A percentile compares a stretch with the other conserved stretches of the same genome.
Evolutionary conservation across 306 rosid species (phyloP).

Genomic region (Cucumis sativus): Cucumber_9930_V3 NC_026660.2:621001-621500

Average conservation of each 20-base stretch:
- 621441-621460: conserved; percentile 33
- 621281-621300: conserved; percentile 34
- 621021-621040: neutral
- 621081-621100: neutral
- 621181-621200: conserved; percentile 47
- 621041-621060: neutral
- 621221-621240: conserved; percentile 28
- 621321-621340: conserved; percentile 32
- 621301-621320: conserved; percentile 37
- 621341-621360: conserved; percentile 28
- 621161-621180: conserved; percentile 15
- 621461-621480: conserved; percentile 40
- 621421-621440: conserved; percentile 34
- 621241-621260: conserved; percentile 35
- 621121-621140: neutral
- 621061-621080: neutral
- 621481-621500: conserved; percentile 33
- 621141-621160: neutral
- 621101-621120: neutral
- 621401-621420: conserved; percentile 42
- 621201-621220: conserved; percentile 30
- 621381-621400: conserved; percentile 41
- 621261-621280: conserved; percentile 22
- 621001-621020: neutral
- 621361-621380: conserved; percentile 34